Evolutionary conservation across 257 asterid genomes (phyloP).

Genomic region (Avicennia marina): DNA sequence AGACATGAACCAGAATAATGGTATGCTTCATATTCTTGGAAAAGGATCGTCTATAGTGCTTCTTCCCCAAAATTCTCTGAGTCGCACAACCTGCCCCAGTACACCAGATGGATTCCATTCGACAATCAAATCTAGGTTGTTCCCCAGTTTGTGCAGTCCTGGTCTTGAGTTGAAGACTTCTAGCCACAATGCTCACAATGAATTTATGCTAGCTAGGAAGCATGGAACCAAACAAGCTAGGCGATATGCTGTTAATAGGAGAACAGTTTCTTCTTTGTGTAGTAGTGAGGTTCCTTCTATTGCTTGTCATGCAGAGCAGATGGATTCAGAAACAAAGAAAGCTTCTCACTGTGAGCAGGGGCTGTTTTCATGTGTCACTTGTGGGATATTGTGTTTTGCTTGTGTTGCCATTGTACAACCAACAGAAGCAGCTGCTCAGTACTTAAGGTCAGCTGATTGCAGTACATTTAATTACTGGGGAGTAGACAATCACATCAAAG

Average conservation of each 20-base stretch:
- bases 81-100: conserved; percentile 27
- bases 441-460: conserved; percentile 73
- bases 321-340: conserved; percentile 32
- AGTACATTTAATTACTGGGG: conserved; percentile 45
- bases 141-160: conserved; percentile 53
- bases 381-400: conserved; percentile 94
- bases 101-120: conserved; percentile 38
- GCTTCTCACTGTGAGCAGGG: conserved; percentile 60
- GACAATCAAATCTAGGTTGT: conserved; percentile 37
- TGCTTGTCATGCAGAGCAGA: conserved; percentile 28
- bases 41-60: conserved; percentile 74
- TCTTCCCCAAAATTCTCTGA: conserved; percentile 59
- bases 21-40: conserved; percentile 64
- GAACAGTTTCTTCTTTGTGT: conserved; percentile 30
- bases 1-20: conserved; percentile 72
- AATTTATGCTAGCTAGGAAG: conserved; percentile 24
- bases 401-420: conserved; percentile 90
- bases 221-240: conserved; percentile 33
- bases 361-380: conserved; percentile 90
- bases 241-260: conserved; percentile 29
- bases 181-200: conserved; percentile 30
- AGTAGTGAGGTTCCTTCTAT: conserved; percentile 26
- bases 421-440: conserved; percentile 57
- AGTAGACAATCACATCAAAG: conserved; percentile 26
- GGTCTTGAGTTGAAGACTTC: conserved; percentile 43